Base-by-base conservation (phyloP, 2,329 filamentous ascomycete species). In the Microdochium nivale region DNA sequence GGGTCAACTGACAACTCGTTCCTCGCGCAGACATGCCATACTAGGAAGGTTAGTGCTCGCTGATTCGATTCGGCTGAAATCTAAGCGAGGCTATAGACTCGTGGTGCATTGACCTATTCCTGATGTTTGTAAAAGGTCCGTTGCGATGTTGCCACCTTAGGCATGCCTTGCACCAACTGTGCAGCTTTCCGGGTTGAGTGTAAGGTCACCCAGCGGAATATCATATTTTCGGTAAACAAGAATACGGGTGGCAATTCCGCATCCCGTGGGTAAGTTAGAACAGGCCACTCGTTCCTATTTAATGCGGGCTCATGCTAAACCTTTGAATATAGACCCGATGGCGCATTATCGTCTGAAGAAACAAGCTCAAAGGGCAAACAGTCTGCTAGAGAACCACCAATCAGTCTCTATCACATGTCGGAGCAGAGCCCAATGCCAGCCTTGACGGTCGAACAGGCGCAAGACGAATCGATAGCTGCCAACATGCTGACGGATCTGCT, bases 181-280 rank as follows among this genome's bases (percentile, higher is more conserved):
- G 92, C 96, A 58, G 94, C 94, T 61, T 99, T 99, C 71, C 88
- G 88, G 60, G 96, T 99, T 67, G 94, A 97, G 75, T 99, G 94
- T 74, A 90, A 90, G 68, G 97, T 99, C 62, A 94, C 94, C 30
- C 85, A 87, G 1, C 91, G 92, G 1, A 97, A 96, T 62, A 99
- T 97, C 76, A 96, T 96, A 78, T 84, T 84, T 1, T 71, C 74
- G 50, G 58, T 70, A 51, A 67, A 63, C 43, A 67, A 67, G 49
- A 63, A 65, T 35, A 83, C 77, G 60, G 86, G 90, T 61, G 86
- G 82, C 25, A 86, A 90, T 59, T 88, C 74, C 54, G 72, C 54
- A 24, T 10, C 25, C 24, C 48, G 37, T 19, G 10, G n/a, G 13
- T 35, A 25, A 19, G 35, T 48, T 24, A 13, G 40, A 4, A 23